Base-by-base conservation (phyloP, 1,284 basidiomycete species). In the Melanopsichium pennsylvanicum region DNA sequence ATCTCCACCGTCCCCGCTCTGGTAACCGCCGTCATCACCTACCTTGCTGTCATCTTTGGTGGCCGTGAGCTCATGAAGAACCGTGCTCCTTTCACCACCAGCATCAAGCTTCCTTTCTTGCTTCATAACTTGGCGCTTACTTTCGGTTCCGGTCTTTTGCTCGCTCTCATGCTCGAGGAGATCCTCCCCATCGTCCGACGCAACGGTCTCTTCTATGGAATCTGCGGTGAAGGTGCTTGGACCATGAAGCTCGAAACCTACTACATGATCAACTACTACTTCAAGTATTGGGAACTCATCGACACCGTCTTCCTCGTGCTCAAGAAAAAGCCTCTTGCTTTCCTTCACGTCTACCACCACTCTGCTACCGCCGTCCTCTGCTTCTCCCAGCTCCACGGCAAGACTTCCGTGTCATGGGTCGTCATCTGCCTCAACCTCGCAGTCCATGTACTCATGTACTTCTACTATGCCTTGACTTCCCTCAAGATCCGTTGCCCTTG, bases 331-430 rank as follows among this genome's bases (percentile, higher is more conserved):
- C 92, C 92, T 23, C 86, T 97, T 48, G 39, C 91, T 59, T 97
- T 97, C 85, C 85, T 98, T 69, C 95, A 98, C 82, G 94, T 97
- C 74, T 97, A 96, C 86, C 95, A 97, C 83, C 95, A 97, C 85
- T 92, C 94, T 63, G 95, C 94, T n/a, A 97, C 95, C 52, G 95
- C 95, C 57, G 83, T 95, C 49, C 86, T 98, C 60, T 97, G 95
- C 84, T 97, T 89, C 82, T 89, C 89, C 52, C 94, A 98, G 84
- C 86, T 98, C 67, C 90, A 95, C 75, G 94, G 80, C 27, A 72
- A 70, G 44, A 96, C 79, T 87, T 96, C 64, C 46, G 31, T 72
- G 55, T 96, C 95, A 67, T 99, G 96, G 96, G 88, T 94, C 67
- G 91, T 93, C 68, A 98, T 99, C 82, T 83, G 85, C 51, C 87